Base-by-base conservation (phyloP, 495 filamentous ascomycete genomes). In the Ascodesmis nigricans region DNA sequence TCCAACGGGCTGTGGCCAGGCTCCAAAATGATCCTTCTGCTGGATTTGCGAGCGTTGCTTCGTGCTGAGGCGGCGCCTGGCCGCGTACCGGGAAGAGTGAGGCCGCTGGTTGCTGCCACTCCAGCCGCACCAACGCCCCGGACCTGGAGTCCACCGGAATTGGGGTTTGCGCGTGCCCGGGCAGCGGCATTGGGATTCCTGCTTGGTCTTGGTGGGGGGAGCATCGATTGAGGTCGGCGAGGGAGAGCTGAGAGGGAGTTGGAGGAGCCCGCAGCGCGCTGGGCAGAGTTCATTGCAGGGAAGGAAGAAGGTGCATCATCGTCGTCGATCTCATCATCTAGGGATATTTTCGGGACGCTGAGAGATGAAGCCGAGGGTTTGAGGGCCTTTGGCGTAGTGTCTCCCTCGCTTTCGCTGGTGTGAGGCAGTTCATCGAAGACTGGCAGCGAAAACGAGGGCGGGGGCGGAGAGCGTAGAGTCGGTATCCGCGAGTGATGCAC, bases 1-100 rank as follows among this genome's bases (percentile, higher is more conserved):
- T 97, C 87, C 4, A 97, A 71, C 0, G 87, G 87, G 1, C 77
- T 84, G 60, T 77, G 82, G 23, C 87, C 87, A 0, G 87, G 87
- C 20, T 68, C 62, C 21, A 97, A 71, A 10, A 73, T 58, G 14
- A 91, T 78, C 43, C 77, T 69, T 20, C 47, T 46, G n/a, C n/a
- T n/a, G n/a, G n/a, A n/a, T 2, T 32, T 42, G 37, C 43, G 39
- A 24, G 19, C 50, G 29, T 40, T 40, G 15, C 32, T 33, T 5
- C 23, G 25, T 6, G 25, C 36, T 20, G 31, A 32, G 20, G 38
- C 11, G 22, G 20, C 28, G 4, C 41, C 30, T 11, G 24, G 24
- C n/a, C 38, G 34, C 20, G 31, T 27, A 11, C 30, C 36, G 7
- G 47, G 47, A 20, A 49, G 18, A 3, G 36, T 45, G 18, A 50